Evolutionary conservation across 2,329 filamentous ascomycete species (phyloP).

Genomic region (Sarocladiaceae sp.): DNA sequence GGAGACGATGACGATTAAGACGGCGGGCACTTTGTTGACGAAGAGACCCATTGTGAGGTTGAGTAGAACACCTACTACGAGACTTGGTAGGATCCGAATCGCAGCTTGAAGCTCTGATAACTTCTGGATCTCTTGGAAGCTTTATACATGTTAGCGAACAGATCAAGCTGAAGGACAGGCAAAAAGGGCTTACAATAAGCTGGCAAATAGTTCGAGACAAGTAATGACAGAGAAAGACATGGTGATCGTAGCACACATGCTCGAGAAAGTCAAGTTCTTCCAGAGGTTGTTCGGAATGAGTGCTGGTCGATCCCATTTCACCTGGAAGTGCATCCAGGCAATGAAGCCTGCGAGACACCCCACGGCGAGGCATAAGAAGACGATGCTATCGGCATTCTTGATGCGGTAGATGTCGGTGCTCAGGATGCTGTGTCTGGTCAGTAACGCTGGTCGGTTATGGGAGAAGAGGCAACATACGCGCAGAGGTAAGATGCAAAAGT

Average conservation of each 20-base stretch:
- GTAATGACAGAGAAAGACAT: conserved; percentile 42
- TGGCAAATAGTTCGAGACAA: conserved; percentile 41
- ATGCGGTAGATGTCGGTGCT: conserved; percentile 37
- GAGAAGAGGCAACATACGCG: conserved; percentile 36
- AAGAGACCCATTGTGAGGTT: conserved; percentile 42
- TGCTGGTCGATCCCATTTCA: conserved; percentile 40
- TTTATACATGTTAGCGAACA: conserved; percentile 14
- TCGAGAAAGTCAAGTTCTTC: conserved; percentile 52
- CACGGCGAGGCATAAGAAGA: conserved; percentile 38
- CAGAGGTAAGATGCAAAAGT: conserved; percentile 49
- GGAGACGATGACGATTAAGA: conserved; percentile 33
- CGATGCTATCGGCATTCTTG: conserved; percentile 36
- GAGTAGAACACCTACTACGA: conserved; percentile 37
- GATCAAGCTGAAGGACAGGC: not conserved
- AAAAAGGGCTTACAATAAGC: conserved; percentile 39
- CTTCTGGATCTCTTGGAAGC: conserved; percentile 47
- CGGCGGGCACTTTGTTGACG: conserved; percentile 35
- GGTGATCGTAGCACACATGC: conserved; percentile 47
- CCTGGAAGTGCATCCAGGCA: conserved; percentile 48
- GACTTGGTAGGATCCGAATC: conserved; percentile 39
- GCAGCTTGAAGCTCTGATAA: conserved; percentile 41
- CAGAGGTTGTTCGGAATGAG: conserved; percentile 61
- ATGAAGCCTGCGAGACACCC: conserved; percentile 44
- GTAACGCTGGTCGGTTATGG: too few species aligned
- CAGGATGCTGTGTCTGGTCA: conserved; percentile 20